These are phyloP conservation scores for Trypanosoma scelopori DNA, from an alignment of 208 protist genomes.

Conservation along the genomic window DNA sequence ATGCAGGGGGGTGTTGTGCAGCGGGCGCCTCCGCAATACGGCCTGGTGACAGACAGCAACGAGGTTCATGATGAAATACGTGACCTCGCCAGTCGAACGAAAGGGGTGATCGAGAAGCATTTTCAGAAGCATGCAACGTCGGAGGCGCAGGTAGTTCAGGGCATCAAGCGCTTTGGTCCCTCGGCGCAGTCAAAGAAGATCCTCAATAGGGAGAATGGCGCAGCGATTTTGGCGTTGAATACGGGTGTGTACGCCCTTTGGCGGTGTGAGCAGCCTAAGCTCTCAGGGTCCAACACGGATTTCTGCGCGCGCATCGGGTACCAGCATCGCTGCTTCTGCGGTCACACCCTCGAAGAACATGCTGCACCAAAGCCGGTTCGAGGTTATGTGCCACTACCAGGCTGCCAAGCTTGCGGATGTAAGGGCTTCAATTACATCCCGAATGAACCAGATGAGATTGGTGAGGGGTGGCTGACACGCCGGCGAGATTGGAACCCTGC, in stretches of 20 bases:
- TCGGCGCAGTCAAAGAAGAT: slow-evolving; percentile 63
- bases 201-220: slow-evolving; percentile 76
- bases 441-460: slow-evolving; percentile 85
- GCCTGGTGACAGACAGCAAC: slow-evolving; percentile 56
- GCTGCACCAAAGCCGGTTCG: slow-evolving; percentile 9
- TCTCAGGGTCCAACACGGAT: slow-evolving; percentile 57
- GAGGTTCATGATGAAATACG: slow-evolving; percentile 79
- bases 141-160: slow-evolving; percentile 63
- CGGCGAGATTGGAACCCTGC: slow-evolving; percentile 58
- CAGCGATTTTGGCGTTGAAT: slow-evolving; percentile 59
- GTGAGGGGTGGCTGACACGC: slow-evolving; percentile 77
- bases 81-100: slow-evolving; percentile 46
- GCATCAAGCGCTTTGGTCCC: slow-evolving; percentile 71
- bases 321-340: slow-evolving; percentile 79
- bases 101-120: slow-evolving; percentile 45
- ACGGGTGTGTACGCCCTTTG: slow-evolving; percentile 81
- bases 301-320: slow-evolving; percentile 81
- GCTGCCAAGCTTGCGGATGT: slow-evolving; percentile 48
- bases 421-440: slow-evolving; percentile 75
- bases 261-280: slow-evolving; percentile 50
- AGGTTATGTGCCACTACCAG: slow-evolving; percentile 10
- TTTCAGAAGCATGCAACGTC: slow-evolving; percentile 61
- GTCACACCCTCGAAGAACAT: slow-evolving; percentile 55
- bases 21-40: slow-evolving; percentile 30
- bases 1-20: slow-evolving; percentile 1